Evolutionary conservation across 2,329 filamentous ascomycete species (phyloP).

Genomic region (Xylaria polymorpha): DNA sequence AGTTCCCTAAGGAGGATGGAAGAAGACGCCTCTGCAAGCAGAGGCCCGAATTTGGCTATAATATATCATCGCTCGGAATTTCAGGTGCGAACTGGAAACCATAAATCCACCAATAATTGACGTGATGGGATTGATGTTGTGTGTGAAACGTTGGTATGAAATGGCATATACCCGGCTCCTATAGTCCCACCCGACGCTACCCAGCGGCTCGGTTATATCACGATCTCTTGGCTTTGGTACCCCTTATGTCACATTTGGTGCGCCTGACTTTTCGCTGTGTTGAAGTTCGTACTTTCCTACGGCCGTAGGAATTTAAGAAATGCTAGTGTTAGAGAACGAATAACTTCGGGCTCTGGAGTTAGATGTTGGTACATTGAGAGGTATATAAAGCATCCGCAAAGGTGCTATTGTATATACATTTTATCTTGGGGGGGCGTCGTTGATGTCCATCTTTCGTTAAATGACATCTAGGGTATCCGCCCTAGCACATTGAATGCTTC

Average conservation of each 20-base stretch:
- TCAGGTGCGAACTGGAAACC: constrained; percentile 3
- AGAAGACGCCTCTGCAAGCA: background rate
- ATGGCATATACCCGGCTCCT: background rate
- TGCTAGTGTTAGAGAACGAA: background rate
- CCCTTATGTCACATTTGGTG: background rate
- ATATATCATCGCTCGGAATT: constrained; percentile 4
- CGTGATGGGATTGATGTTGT: background rate
- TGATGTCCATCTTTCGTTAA: background rate
- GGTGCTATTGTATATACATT: background rate
- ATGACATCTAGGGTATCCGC: background rate
- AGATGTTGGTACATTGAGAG: background rate
- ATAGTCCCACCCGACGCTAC: background rate
- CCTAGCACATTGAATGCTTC: background rate
- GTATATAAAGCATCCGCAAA: background rate
- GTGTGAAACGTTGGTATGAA: background rate
- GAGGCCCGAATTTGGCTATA: background rate
- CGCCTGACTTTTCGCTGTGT: background rate
- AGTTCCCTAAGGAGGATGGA: background rate
- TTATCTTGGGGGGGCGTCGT: background rate
- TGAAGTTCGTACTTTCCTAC: background rate
- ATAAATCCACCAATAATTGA: constrained; percentile 24
- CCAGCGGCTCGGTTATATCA: background rate
- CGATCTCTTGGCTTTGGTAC: background rate
- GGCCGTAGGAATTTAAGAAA: background rate
- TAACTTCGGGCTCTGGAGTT: background rate